Base-by-base conservation (phyloP, 1,284 basidiomycete genomes). In the Puccinia horiana region DNA sequence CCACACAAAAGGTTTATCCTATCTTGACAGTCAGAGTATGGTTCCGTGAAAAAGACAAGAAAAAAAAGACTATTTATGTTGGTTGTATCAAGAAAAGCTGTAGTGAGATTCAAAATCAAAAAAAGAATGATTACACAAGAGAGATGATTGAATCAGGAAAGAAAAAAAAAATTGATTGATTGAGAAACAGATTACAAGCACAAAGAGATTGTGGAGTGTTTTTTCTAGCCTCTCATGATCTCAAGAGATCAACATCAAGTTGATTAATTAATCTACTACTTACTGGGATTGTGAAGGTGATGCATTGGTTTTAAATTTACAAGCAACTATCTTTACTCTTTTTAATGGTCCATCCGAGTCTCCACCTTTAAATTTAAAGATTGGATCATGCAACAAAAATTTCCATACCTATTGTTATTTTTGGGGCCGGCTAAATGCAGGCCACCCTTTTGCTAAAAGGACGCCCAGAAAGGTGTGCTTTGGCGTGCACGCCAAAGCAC, bases 321-420 rank as follows among this genome's bases (percentile, higher is more conserved):
- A 79, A 14, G 77, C 77, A 1, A 79, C 77, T n/a, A 79, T 79
- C 20, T 79, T 79, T 14, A 79, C 77, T 40, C 77, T 16, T 37
- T 70, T 79, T 29, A 79, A 49, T 69, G 77, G 77, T 14, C 77
- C 77, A 29, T 70, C 77, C 56, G 44, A 54, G 20, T 79, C 77
- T 35, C 65, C 77, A 29, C 92, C 92, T 88, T 98, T 95, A 92
- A 97, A 94, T 88, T 96, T 96, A 89, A 98, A 96, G 23, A 91
- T 90, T 20, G 95, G 92, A 85, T 95, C 91, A 87, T 94, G 94
- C 72, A 96, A 93, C 83, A 96, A 93, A 87, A 97, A 98, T 56
- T 95, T 97, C 95, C 95, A 97, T 70, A 97, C 95, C 85, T 86
- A 83, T 65, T 40, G 5, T 23, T 20, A n/a, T 40, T 14, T 23